phyloP scores from a whole-genome alignment of 768 basidiomycete species.

The Calocybe cyanea region DNA sequence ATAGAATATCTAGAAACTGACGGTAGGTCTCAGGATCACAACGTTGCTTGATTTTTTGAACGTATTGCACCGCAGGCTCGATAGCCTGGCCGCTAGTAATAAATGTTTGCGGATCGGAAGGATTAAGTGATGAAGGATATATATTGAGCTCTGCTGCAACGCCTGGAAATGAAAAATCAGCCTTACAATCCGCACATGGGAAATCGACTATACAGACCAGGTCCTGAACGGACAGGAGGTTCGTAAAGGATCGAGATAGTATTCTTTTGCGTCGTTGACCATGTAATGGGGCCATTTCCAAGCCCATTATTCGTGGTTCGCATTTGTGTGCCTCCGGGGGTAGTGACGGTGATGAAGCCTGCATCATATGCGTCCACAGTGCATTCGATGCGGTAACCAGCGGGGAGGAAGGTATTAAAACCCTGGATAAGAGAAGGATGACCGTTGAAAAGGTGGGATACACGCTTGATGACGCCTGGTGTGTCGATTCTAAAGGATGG shows the following conservation, averaged over 20 bases:
- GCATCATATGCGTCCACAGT: constrained; percentile 59
- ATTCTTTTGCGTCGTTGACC: constrained; percentile 27
- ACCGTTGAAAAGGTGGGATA: constrained; percentile 88
- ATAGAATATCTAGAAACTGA: constrained; percentile 73
- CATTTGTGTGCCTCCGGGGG: constrained; percentile 62
- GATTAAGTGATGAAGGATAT: constrained; percentile 15
- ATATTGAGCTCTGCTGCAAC: background rate
- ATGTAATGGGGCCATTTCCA: constrained; percentile 33
- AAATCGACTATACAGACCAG: background rate
- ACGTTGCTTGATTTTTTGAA: constrained; percentile 94
- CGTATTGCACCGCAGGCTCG: constrained; percentile 86
- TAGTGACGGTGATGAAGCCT: constrained; percentile 72
- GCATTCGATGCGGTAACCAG: constrained; percentile 91
- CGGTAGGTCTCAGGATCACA: constrained; percentile 88
- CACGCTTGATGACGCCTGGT: constrained; percentile 93
- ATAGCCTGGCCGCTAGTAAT: constrained; percentile 45
- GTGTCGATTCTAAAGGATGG: constrained; percentile 77
- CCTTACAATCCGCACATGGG: background rate
- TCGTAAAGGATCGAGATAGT: constrained; percentile 9
- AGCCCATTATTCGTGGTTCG: constrained; percentile 50
- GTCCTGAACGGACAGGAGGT: constrained; percentile 1
- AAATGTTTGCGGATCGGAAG: constrained; percentile 32
- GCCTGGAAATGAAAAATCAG: background rate
- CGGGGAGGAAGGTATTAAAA: constrained; percentile 96
- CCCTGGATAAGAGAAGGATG: constrained; percentile 92